Conservation (phyloP, 1,284 basidiomycete species). For the Wolfiporia cocos region DNA sequence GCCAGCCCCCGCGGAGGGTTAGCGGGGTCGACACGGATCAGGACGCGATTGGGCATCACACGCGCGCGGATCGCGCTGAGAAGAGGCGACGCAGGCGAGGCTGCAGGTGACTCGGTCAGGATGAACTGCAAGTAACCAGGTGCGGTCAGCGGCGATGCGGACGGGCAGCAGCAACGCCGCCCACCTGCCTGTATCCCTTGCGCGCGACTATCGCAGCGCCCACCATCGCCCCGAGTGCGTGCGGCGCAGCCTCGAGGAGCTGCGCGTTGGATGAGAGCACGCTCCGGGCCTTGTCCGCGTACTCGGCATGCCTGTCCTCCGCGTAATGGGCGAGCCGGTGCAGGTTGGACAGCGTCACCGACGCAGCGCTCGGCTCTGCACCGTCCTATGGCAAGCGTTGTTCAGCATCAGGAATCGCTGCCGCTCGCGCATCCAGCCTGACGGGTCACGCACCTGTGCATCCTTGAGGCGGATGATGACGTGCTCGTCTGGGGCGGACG, state of each 20-base stretch:
- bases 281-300: conserved; percentile 25
- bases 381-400: conserved; percentile 26
- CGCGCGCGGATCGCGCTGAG: conserved; percentile 13
- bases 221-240: conserved; percentile 21
- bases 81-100: conserved; percentile 9
- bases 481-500: conserved; percentile 31
- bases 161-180: background rate
- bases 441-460: conserved; percentile 17
- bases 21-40: conserved; percentile 20
- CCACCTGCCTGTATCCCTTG: conserved; percentile 21
- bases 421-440: background rate
- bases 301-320: conserved; percentile 24
- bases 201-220: conserved; percentile 15
- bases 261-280: conserved; percentile 22
- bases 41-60: conserved; percentile 23
- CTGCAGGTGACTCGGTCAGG: conserved; percentile 10
- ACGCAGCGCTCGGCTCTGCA: conserved; percentile 36
- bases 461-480: conserved; percentile 39
- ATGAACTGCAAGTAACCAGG: conserved; percentile 15
- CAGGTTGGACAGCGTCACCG: conserved; percentile 33
- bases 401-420: no score
- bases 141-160: background rate
- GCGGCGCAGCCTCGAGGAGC: conserved; percentile 18
- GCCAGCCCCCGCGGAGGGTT: conserved; percentile 18
- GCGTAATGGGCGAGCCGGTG: conserved; percentile 30